These are phyloP conservation scores for Ustilago bromivora DNA, from an alignment of 1,284 basidiomycete genomes.

Conservation along the genomic window DNA sequence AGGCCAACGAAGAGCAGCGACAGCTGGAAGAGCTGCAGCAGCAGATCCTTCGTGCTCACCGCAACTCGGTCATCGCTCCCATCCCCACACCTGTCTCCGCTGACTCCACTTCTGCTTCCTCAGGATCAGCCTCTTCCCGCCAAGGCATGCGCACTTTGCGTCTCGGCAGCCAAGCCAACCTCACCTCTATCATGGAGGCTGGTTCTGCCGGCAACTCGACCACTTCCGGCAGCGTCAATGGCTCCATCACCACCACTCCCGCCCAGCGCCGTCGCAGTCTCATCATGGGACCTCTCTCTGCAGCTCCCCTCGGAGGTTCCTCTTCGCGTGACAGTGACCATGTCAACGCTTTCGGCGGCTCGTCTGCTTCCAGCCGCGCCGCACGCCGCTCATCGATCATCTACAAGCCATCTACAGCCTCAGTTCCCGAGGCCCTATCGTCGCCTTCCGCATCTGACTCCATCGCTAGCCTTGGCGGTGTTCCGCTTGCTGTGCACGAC, in stretches of 20 bases:
- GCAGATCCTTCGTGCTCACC: conserved; percentile 44
- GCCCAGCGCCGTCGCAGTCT: conserved; percentile 47
- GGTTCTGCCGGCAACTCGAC: conserved; percentile 9
- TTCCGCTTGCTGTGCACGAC: conserved; percentile 54
- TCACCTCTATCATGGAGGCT: conserved; percentile 41
- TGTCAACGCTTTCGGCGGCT: conserved; percentile 21
- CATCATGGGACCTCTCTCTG: conserved; percentile 35
- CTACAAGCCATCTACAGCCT: conserved; percentile 47
- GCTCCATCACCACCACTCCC: conserved; percentile 17
- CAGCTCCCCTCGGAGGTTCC: conserved; percentile 7
- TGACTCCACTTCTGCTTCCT: conserved; percentile 19
- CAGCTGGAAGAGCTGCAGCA: conserved; percentile 43
- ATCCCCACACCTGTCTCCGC: conserved; percentile 8
- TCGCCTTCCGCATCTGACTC: conserved; percentile 36
- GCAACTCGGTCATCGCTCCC: conserved; percentile 33
- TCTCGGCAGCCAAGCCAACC: conserved; percentile 52
- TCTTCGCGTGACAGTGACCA: conserved; percentile 44
- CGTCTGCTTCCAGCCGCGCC: conserved; percentile 21
- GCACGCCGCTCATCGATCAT: conserved; percentile 50
- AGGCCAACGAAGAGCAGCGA: conserved; percentile 32
- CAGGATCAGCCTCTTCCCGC: conserved; percentile 23
- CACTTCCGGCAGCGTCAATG: conserved; percentile 9
- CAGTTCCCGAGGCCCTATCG: conserved; percentile 24
- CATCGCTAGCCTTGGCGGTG: conserved; percentile 35
- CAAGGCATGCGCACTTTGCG: conserved; percentile 63